These are phyloP conservation scores for Chlorella sp. DNA, from an alignment of 139 green algal species.

Conservation along the genomic window DNA sequence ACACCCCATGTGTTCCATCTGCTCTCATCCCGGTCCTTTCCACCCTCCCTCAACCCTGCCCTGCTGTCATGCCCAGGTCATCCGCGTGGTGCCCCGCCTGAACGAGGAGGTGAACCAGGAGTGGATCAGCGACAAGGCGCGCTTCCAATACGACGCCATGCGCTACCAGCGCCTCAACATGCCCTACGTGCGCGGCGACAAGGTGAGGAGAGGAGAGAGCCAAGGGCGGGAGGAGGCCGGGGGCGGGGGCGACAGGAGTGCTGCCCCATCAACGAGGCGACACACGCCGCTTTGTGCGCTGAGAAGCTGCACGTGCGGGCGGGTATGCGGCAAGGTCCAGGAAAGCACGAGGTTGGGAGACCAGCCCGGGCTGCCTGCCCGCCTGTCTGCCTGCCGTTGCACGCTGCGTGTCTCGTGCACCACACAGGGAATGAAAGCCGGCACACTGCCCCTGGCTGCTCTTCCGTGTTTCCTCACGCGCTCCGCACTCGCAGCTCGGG, in stretches of 20 bases:
- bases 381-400: too few relatives aligned
- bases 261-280: too few relatives aligned
- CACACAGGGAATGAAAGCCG: too few relatives aligned
- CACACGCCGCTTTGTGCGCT: neutral
- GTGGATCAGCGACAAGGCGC: constrained; percentile 96
- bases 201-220: neutral
- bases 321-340: too few relatives aligned
- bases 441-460: too few relatives aligned
- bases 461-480: too few relatives aligned
- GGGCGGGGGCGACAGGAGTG: too few relatives aligned
- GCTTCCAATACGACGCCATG: constrained; percentile 98
- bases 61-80: constrained; percentile 64
- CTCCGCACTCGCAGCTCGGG: too few relatives aligned
- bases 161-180: constrained; percentile 91
- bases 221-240: too few relatives aligned
- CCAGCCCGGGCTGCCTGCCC: too few relatives aligned
- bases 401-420: too few relatives aligned
- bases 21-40: neutral
- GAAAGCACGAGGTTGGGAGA: too few relatives aligned
- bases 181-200: constrained; percentile 80
- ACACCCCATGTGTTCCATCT: neutral
- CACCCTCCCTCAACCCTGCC: neutral
- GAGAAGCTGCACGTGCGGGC: neutral
- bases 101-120: constrained; percentile 99
- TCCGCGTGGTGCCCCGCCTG: constrained; percentile 93